Evolutionary conservation across 768 basidiomycete species (phyloP), one percentile per base, ranked within the genome.

Genomic region (Pisolithus marmoratus): DNA sequence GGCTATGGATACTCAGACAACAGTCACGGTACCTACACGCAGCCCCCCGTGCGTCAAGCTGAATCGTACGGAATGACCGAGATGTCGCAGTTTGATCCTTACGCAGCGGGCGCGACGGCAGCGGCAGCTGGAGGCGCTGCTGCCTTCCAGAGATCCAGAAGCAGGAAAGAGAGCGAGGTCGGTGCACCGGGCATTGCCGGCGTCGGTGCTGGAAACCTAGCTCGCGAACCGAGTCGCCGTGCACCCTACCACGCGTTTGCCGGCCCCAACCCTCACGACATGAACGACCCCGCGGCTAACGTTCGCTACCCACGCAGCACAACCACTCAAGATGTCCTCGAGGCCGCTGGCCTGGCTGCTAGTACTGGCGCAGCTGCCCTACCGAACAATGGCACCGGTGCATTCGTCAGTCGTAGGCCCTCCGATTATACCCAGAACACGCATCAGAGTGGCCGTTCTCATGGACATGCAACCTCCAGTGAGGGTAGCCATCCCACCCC

Each of bases 21-120:
- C 20, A 74, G 71, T 31, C 81, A 85, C 53, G 84, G 82, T n/a
- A 81, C 82, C 4, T 82, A 69, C 55, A 69, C 62, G 4, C 76
- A 83, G 55, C 70, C 75, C 0, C 69, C 79, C 1, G 69, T 81
- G 64, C 51, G 45, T 12, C 64, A 58, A 19, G 66, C 55, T 15
- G 81, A 80, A 38, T 60, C 68, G 17, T 84, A 81, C 60, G 70
- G 72, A 23, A 79, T 83, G 79, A 72, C 69, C 19, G 81, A 82
- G 58, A 67, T 72, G 61, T 55, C 67, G 4, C 66, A 61, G n/a
- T 69, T 63, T 61, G 74, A 75, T 24, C 63, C 72, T 3, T 73
- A 74, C 8, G 52, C 63, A 1, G 60, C 62, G 5, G 59, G 63
- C 60, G 6, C 58, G 56, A 4, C 49, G 55, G n/a, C n/a, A 5